phyloP scores from a whole-genome alignment of 208 protist species.

The Trypanosoma melophagium region DNA sequence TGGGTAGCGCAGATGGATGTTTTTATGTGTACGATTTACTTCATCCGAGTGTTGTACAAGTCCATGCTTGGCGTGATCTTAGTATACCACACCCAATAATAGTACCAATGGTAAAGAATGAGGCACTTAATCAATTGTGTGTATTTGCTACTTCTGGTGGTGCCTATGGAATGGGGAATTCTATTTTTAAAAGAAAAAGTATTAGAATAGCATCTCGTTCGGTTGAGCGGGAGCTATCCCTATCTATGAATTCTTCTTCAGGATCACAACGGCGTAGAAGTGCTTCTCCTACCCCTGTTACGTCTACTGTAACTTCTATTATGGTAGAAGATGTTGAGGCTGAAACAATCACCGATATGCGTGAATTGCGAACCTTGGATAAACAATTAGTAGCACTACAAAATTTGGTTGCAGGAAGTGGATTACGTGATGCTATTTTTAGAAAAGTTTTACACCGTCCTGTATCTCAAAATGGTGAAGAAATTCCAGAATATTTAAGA shows the following conservation, averaged over 20 bases:
- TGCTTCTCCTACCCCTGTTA: no score
- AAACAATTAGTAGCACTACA: neutral
- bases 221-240: no score
- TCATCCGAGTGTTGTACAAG: neutral
- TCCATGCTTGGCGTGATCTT: constrained; percentile 25
- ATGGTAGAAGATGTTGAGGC: neutral
- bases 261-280: no score
- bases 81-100: constrained; percentile 13
- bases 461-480: constrained; percentile 5
- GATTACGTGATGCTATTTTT: constrained; percentile 12
- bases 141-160: neutral
- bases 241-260: no score
- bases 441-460: constrained; percentile 9
- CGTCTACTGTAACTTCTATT: constrained; percentile 11
- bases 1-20: constrained; percentile 52
- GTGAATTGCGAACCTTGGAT: constrained; percentile 6
- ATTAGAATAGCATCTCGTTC: no score
- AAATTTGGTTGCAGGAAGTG: neutral
- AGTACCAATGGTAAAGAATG: constrained; percentile 2
- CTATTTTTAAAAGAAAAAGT: no score
- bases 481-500: constrained; percentile 10
- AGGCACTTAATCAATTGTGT: constrained; percentile 8
- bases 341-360: constrained; percentile 2
- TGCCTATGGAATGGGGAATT: neutral
- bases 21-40: constrained; percentile 47